A percentile compares a stretch with the other conserved stretches of the same genome.
Evolutionary conservation across 257 asterid species (phyloP).

Genomic region (Ehretia macrophylla): DNA sequence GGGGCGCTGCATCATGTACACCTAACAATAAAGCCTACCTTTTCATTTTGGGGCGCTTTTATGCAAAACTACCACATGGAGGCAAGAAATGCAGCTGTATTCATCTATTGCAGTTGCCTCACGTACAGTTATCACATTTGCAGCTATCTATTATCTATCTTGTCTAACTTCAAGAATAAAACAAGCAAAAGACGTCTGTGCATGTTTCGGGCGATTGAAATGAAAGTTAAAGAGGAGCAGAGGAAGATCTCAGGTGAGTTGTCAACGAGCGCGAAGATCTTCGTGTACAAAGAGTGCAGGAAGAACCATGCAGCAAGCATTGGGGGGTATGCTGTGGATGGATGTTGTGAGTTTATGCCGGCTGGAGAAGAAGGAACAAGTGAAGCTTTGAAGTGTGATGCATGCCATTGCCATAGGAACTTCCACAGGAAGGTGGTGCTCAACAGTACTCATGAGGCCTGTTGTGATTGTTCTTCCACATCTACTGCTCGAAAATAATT

Average conservation of each 20-base stretch:
- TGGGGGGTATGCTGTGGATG: slow-evolving; percentile 66
- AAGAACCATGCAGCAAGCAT: slow-evolving; percentile 71
- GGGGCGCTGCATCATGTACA: slow-evolving; percentile 19
- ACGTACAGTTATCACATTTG: background rate
- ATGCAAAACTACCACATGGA: slow-evolving; percentile 21
- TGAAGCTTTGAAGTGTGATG: slow-evolving; percentile 52
- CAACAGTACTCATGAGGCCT: background rate
- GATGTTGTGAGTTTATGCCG: slow-evolving; percentile 75
- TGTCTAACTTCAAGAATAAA: no score
- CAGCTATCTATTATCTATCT: background rate
- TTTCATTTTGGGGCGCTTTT: slow-evolving; percentile 20
- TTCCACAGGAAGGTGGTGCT: slow-evolving; percentile 53
- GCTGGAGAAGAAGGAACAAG: slow-evolving; percentile 52
- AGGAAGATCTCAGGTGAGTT: background rate
- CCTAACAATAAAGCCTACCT: slow-evolving; percentile 37
- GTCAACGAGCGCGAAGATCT: slow-evolving; percentile 13
- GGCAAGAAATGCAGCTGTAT: slow-evolving; percentile 38
- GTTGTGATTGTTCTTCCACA: slow-evolving; percentile 11
- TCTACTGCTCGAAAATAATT: background rate
- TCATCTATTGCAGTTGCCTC: slow-evolving; percentile 23
- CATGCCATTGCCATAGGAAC: slow-evolving; percentile 69
- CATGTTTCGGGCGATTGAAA: no score
- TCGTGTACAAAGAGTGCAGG: slow-evolving; percentile 58
- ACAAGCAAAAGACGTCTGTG: no score
- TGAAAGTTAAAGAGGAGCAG: background rate